These are phyloP conservation scores for Magnaporthiopsis rhizophila DNA, from an alignment of 2,329 filamentous ascomycete genomes.

Conservation along the genomic window DNA sequence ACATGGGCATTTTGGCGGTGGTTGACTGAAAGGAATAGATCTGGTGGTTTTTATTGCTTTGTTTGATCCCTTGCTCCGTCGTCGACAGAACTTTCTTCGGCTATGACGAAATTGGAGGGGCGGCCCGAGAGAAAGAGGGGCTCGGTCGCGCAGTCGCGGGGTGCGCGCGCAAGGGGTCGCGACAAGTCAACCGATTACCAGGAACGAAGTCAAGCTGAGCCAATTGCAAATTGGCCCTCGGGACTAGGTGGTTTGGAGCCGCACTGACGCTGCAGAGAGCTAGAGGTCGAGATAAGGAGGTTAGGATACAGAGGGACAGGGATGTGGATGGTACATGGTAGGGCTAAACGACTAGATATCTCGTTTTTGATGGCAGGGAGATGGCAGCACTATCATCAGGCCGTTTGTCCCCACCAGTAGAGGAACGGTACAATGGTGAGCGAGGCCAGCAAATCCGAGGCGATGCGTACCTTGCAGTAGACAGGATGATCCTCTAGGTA, in stretches of 20 bases:
- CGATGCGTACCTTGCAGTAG: background rate
- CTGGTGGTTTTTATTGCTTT: background rate
- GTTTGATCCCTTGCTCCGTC: background rate
- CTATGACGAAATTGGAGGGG: conserved; percentile 3
- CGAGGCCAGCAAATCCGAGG: background rate
- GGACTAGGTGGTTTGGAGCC: background rate
- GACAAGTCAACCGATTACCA: background rate
- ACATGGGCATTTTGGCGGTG: conserved; percentile 23
- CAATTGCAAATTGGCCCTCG: background rate
- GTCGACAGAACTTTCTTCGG: conserved; percentile 2
- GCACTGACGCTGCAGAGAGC: background rate
- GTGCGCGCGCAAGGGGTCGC: background rate
- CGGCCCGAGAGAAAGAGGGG: background rate
- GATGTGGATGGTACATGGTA: background rate
- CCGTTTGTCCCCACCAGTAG: background rate
- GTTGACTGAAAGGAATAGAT: no score
- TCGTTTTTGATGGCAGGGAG: background rate
- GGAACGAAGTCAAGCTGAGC: background rate
- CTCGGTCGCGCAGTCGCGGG: background rate
- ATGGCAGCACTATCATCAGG: background rate
- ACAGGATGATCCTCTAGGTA: background rate
- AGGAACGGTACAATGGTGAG: background rate
- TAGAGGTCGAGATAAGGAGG: background rate
- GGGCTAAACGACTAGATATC: background rate
- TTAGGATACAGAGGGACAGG: background rate